These are phyloP conservation scores for Fennellomyces sp. DNA, from an alignment of 371 early-diverging fungal genomes.

Conservation along the genomic window DNA sequence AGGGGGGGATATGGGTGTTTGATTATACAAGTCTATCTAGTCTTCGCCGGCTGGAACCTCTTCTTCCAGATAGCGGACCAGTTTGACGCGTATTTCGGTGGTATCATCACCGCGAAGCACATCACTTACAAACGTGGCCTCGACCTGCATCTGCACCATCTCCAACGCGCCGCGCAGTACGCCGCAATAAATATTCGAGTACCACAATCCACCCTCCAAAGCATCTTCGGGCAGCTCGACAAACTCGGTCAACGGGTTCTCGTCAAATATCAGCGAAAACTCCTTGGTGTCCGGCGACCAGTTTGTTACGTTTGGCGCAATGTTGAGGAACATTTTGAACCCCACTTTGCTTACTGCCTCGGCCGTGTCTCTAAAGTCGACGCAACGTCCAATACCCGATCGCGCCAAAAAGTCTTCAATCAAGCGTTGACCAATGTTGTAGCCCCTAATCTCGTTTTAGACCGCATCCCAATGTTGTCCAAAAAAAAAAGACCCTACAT, in stretches of 20 bases:
- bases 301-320: constrained; percentile 80
- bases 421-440: constrained; percentile 94
- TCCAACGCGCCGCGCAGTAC: constrained; percentile 94
- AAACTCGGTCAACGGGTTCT: constrained; percentile 95
- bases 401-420: constrained; percentile 96
- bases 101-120: constrained; percentile 86
- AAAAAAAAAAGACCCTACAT: too few species aligned
- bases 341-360: constrained; percentile 94
- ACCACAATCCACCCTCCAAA: constrained; percentile 87
- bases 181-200: constrained; percentile 94
- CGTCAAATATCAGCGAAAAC: constrained; percentile 89
- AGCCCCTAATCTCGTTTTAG: too few species aligned
- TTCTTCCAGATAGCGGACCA: constrained; percentile 90
- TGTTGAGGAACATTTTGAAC: constrained; percentile 95
- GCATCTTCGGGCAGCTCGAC: constrained; percentile 84
- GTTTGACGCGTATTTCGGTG: constrained; percentile 89
- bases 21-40: constrained; percentile 22
- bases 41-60: constrained; percentile 95
- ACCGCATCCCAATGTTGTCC: too few species aligned
- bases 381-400: constrained; percentile 80
- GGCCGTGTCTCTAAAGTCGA: constrained; percentile 90
- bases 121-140: constrained; percentile 83
- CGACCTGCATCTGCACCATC: constrained; percentile 96
- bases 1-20: constrained; percentile 12
- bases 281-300: constrained; percentile 85